Evolutionary conservation across 352 stramenopile genomes (phyloP), one percentile per base, ranked within the genome.

Genomic region (Lagenidium sp.): DNA sequence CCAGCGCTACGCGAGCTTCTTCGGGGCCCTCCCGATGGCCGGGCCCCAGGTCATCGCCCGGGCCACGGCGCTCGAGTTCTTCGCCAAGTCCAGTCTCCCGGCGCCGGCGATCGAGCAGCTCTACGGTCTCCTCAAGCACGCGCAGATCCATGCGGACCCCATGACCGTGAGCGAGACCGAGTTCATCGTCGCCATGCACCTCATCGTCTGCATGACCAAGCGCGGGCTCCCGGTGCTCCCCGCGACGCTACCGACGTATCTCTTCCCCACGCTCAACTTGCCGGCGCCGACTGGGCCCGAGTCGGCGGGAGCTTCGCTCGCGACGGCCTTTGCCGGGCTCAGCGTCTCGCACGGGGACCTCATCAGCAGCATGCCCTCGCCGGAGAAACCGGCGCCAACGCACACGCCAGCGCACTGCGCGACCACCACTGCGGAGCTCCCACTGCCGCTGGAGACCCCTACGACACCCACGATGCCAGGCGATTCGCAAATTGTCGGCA

Each of bases 191-290:
- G 68, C 53, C 26, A 89, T 89, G 77, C 77, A 89, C 56, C 57
- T 89, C 15, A 86, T 89, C 38, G 66, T 86, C 54, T 89, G 77
- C 46, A 70, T 77, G 41, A 85, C 77, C 20, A 85, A 85, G 50
- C 73, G 77, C 24, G 72, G 57, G 34, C 54, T 86, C n/a, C 47
- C 50, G 0, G 53, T 51, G 28, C 55, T 89, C 29, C 73, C 77
- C 6, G 23, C 52, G 11, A 51, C 41, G 3, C 82, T 86, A 31
- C 71, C 73, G 11, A 63, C 34, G 5, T 80, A 83, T 19, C 41
- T 86, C 26, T 89, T 89, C 50, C 72, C 74, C 5, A 70, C 65
- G 6, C 44, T 89, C 15, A 50, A 73, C n/a, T 44, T 82, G 29
- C 52, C 65, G 4, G 53, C 53, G 12, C n/a, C n/a, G n/a, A n/a